Percentiles rank a stretch among this genome's conserved stretches.
Evolutionary conservation across 768 basidiomycete genomes (phyloP).

Genomic region (Mycena indigotica): DNA sequence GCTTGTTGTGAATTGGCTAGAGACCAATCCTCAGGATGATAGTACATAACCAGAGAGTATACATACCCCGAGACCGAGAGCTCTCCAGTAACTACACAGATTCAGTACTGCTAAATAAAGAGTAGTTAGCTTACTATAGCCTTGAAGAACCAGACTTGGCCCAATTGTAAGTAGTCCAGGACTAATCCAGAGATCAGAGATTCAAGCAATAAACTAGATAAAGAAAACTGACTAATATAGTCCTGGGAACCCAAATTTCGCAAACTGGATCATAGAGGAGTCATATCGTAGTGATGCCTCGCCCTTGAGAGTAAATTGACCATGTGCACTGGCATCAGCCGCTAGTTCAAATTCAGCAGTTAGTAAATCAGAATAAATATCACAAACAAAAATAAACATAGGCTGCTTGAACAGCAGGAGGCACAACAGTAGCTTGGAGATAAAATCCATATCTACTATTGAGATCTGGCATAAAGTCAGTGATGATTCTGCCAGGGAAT

Average conservation of each 20-base stretch:
- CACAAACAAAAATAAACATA: slow-evolving; percentile 21
- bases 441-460: slow-evolving; percentile 24
- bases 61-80: not conserved
- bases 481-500: not conserved
- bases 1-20: slow-evolving; percentile 6
- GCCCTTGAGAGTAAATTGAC: slow-evolving; percentile 22
- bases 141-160: slow-evolving; percentile 17
- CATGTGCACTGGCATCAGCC: slow-evolving; percentile 23
- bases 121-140: not conserved
- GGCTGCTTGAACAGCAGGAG: slow-evolving; percentile 26
- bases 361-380: not conserved
- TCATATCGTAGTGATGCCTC: slow-evolving; percentile 17
- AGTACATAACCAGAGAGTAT: not conserved
- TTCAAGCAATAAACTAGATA: not conserved
- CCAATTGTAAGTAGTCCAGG: slow-evolving; percentile 28
- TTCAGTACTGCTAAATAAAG: not conserved
- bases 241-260: slow-evolving; percentile 28
- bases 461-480: slow-evolving; percentile 1
- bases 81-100: not conserved
- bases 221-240: slow-evolving; percentile 19
- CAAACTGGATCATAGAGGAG: slow-evolving; percentile 14
- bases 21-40: not conserved
- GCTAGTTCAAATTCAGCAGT: not conserved
- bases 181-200: not conserved
- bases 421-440: slow-evolving; percentile 25